Evolutionary conservation across 805 yeast genomes (phyloP).

Genomic region (Komagataella pseudopastoris): DNA sequence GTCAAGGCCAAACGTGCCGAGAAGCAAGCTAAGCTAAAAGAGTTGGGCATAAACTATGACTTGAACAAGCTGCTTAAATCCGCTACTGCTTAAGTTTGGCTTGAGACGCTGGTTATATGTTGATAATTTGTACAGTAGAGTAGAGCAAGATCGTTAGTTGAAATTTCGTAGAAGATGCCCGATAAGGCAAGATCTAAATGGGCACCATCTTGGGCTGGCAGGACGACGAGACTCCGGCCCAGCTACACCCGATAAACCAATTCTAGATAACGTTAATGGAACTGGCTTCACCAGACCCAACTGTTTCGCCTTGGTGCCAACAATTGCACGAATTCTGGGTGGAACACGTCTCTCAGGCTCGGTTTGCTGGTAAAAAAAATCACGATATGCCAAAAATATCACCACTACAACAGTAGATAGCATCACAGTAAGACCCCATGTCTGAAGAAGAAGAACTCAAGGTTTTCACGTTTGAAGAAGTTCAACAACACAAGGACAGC

Average conservation of each 20-base stretch:
- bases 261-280: too few species aligned
- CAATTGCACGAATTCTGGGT: not conserved
- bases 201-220: not conserved
- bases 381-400: not conserved
- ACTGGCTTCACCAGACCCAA: not conserved
- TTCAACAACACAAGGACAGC: constrained; percentile 57
- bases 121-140: not conserved
- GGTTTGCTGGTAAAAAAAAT: not conserved
- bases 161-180: not conserved
- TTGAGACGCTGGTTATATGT: not conserved
- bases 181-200: not conserved
- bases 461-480: constrained; percentile 50
- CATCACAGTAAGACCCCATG: not conserved
- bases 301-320: not conserved
- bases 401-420: not conserved
- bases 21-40: constrained; percentile 35
- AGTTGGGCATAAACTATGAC: constrained; percentile 24
- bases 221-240: not conserved
- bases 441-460: constrained; percentile 25
- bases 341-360: not conserved
- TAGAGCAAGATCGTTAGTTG: not conserved
- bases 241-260: not conserved
- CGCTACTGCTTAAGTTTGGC: not conserved
- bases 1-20: constrained; percentile 25
- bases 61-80: not conserved